Evolutionary conservation across 2,329 filamentous ascomycete genomes (phyloP).

Genomic region (Cladosporium velox): DNA sequence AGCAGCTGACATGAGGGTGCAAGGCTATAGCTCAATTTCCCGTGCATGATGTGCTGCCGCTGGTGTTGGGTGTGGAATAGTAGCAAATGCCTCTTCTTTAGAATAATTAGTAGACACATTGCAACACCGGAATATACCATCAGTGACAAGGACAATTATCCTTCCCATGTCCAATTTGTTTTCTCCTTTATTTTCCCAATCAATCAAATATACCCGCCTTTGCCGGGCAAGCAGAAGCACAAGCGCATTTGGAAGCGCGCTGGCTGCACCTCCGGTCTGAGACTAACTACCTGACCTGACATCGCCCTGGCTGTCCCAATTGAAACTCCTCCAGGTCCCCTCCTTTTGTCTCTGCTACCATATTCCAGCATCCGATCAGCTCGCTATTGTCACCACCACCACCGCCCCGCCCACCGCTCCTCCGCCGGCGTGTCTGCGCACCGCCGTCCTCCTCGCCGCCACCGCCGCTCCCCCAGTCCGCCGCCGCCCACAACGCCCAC

Average conservation of each 20-base stretch:
- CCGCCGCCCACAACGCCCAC: conserved; percentile 5
- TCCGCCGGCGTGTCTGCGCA: not conserved
- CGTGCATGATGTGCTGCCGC: not conserved
- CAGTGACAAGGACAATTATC: not conserved
- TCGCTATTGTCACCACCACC: conserved; percentile 11
- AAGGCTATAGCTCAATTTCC: not conserved
- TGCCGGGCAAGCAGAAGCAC: not conserved
- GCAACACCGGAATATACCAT: not conserved
- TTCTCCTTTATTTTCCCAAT: not conserved
- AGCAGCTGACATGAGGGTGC: not conserved
- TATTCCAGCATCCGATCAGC: conserved; percentile 17
- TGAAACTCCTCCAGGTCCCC: not conserved
- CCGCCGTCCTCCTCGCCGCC: conserved; percentile 5
- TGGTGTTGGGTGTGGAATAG: not conserved
- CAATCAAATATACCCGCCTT: not conserved
- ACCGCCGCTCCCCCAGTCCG: not conserved
- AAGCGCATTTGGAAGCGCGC: not conserved
- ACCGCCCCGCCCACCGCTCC: not conserved
- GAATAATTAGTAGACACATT: not conserved
- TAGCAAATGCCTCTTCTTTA: not conserved
- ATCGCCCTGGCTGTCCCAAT: not conserved
- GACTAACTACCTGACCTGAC: not conserved
- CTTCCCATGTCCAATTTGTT: not conserved
- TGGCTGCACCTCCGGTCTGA: not conserved
- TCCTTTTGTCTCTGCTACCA: conserved; percentile 2